Evolutionary conservation across 257 asterid genomes (phyloP).

Genomic region (Solanum habrochaites): DNA sequence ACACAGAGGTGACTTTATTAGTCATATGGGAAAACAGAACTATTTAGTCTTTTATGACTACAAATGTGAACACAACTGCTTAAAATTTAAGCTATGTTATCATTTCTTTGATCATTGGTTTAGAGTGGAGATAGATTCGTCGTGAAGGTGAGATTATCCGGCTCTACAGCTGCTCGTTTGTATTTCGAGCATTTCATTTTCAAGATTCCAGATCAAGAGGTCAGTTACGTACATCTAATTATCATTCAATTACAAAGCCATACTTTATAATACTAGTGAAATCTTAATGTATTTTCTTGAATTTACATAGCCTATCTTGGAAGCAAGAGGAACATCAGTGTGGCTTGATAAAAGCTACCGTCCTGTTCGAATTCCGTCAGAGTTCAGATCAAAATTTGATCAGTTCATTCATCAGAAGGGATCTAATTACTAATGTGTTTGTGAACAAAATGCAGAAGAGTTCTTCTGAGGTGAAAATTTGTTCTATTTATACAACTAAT

Average conservation of each 20-base stretch:
- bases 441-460: neutral
- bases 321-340: constrained; percentile 70
- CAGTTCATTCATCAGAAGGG: constrained; percentile 44
- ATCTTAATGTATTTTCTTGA: neutral
- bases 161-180: constrained; percentile 63
- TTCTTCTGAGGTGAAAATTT: neutral
- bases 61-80: neutral
- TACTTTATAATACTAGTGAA: neutral
- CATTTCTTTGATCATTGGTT: neutral
- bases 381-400: constrained; percentile 44
- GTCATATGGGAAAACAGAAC: neutral
- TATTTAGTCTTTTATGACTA: neutral
- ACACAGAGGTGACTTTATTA: neutral
- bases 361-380: constrained; percentile 72
- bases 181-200: constrained; percentile 63
- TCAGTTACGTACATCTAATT: neutral
- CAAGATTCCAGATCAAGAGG: constrained; percentile 73
- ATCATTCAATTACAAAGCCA: neutral
- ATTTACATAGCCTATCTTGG: constrained; percentile 50
- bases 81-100: neutral
- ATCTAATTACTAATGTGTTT: constrained; percentile 4
- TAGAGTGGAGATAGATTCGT: constrained; percentile 87
- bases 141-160: constrained; percentile 50
- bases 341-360: constrained; percentile 82
- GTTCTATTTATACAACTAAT: neutral